Conservation (phyloP, 2,329 filamentous ascomycete genomes). For the Penicillium sp. region DNA sequence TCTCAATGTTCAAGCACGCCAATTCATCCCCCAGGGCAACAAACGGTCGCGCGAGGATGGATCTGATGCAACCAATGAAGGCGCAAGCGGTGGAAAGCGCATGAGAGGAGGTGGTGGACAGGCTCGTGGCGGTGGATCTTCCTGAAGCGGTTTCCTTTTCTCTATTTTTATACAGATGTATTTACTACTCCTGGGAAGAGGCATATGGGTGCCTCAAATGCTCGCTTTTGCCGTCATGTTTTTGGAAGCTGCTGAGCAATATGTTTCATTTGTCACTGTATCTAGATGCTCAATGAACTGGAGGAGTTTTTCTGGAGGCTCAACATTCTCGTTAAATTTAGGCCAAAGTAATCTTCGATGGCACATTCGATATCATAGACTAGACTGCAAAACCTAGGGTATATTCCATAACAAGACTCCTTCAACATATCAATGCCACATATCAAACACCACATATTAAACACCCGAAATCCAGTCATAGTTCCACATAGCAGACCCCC, state of each 20-base stretch:
- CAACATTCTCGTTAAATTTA: background rate
- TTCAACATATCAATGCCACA: background rate
- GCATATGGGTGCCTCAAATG: background rate
- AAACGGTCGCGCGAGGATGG: constrained; percentile 59
- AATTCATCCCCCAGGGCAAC: constrained; percentile 59
- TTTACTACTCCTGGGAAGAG: constrained; percentile 1
- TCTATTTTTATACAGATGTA: constrained; percentile 13
- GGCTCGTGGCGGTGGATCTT: constrained; percentile 28
- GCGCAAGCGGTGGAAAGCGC: constrained; percentile 48
- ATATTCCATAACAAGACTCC: background rate
- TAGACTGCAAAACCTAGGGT: background rate
- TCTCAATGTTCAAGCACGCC: constrained; percentile 53
- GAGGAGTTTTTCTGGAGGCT: constrained; percentile 15
- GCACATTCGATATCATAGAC: background rate
- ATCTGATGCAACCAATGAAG: constrained; percentile 38
- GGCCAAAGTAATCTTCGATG: no score
- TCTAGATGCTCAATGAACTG: constrained; percentile 22
- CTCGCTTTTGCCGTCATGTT: background rate
- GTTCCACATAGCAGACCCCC: background rate
- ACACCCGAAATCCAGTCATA: background rate
- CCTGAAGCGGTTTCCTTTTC: constrained; percentile 17
- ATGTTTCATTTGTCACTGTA: constrained; percentile 16
- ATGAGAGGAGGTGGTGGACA: constrained; percentile 47
- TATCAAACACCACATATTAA: background rate
- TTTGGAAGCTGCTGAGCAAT: background rate